A percentile compares a stretch with the other conserved stretches of the same genome.
Conservation (phyloP, 192 early-diverging fungal genomes). For the Coemansia sp. region DNA sequence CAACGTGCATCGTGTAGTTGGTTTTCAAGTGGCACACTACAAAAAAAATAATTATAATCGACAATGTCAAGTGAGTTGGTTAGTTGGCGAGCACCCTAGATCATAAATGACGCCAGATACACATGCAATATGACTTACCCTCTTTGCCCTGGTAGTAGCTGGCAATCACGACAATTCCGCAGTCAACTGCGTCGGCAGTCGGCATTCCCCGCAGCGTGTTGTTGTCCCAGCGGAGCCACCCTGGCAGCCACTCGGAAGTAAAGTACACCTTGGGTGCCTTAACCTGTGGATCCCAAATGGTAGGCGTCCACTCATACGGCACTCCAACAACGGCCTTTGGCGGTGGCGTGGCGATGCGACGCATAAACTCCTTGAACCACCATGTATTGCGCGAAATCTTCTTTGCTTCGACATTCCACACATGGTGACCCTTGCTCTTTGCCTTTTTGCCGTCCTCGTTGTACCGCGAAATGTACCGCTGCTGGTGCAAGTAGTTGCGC, state of each 20-base stretch:
- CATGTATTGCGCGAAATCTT: slow-evolving; percentile 67
- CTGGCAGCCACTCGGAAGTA: slow-evolving; percentile 68
- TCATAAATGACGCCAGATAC: background rate
- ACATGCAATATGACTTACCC: slow-evolving; percentile 11
- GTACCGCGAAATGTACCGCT: slow-evolving; percentile 77
- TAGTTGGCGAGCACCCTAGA: background rate
- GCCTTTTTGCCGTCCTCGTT: slow-evolving; percentile 82
- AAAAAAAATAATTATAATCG: background rate
- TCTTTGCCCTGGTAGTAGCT: slow-evolving; percentile 67
- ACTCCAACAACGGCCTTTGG: slow-evolving; percentile 66
- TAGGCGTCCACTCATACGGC: slow-evolving; percentile 68
- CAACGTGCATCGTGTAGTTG: slow-evolving; percentile 45
- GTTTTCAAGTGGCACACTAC: slow-evolving; percentile 52
- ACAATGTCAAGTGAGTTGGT: background rate
- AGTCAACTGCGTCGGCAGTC: slow-evolving; percentile 58
- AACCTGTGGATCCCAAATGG: slow-evolving; percentile 78
- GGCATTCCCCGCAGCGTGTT: slow-evolving; percentile 70
- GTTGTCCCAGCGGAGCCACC: slow-evolving; percentile 76
- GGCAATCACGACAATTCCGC: slow-evolving; percentile 65
- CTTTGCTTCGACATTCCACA: slow-evolving; percentile 83
- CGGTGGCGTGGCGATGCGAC: slow-evolving; percentile 71
- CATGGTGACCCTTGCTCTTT: slow-evolving; percentile 78
- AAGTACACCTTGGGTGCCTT: slow-evolving; percentile 73
- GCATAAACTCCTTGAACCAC: slow-evolving; percentile 74
- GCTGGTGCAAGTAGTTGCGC: slow-evolving; percentile 74